Percentiles rank a stretch among this genome's conserved stretches.
Evolutionary conservation across 2,329 filamentous ascomycete genomes (phyloP).

Genomic region (Podosphaera xanthii): DNA sequence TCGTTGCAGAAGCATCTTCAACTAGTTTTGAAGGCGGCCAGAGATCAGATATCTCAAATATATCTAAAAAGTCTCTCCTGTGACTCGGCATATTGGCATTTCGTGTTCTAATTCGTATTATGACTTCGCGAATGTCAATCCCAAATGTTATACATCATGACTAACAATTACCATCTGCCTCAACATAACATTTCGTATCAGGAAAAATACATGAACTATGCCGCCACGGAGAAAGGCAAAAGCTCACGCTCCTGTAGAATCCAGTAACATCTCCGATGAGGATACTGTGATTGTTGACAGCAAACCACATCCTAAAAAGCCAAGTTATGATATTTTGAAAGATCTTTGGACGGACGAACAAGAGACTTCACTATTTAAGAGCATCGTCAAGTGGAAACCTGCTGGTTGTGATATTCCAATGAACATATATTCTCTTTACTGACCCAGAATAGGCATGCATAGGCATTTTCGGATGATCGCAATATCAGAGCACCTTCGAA

Average conservation of each 20-base stretch:
- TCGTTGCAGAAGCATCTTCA: slow-evolving; percentile 10
- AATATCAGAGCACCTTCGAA: slow-evolving; percentile 57
- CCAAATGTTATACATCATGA: neutral
- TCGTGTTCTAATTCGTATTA: neutral
- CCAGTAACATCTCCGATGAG: slow-evolving; percentile 20
- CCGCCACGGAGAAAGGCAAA: slow-evolving; percentile 48
- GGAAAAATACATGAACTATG: slow-evolving; percentile 23
- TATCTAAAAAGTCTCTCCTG: slow-evolving; percentile 21
- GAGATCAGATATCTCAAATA: slow-evolving; percentile 41
- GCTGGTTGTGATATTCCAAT: slow-evolving; percentile 35
- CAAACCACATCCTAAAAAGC: slow-evolving; percentile 21
- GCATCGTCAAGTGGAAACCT: slow-evolving; percentile 87
- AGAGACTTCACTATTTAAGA: slow-evolving; percentile 78
- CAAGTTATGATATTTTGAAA: slow-evolving; percentile 27
- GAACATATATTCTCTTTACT: neutral
- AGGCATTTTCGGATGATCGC: slow-evolving; percentile 85
- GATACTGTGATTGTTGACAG: slow-evolving; percentile 35
- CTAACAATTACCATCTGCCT: neutral
- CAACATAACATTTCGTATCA: neutral
- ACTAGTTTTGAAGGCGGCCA: slow-evolving; percentile 31
- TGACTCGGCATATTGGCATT: slow-evolving; percentile 8
- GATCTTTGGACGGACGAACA: slow-evolving; percentile 93
- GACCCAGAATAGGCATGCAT: slow-evolving; percentile 45
- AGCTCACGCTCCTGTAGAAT: slow-evolving; percentile 27
- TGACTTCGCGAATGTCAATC: slow-evolving; percentile 5